Percentiles rank a stretch among this genome's conserved stretches.
Conservation (phyloP, 805 yeast species). For the Candida maesae region DNA sequence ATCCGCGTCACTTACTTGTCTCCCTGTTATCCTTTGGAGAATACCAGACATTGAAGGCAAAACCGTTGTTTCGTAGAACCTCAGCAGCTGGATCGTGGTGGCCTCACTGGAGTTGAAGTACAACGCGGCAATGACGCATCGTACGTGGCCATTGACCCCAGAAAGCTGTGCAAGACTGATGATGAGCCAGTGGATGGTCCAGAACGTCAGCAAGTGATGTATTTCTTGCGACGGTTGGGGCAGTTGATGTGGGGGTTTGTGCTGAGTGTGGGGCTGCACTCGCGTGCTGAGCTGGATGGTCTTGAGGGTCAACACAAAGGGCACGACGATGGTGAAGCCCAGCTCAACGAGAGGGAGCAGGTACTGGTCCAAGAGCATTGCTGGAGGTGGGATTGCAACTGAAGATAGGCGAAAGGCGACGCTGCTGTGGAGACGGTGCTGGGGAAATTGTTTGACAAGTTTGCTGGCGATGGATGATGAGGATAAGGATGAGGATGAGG, state of each 20-base stretch:
- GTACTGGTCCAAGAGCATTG: conserved; percentile 15
- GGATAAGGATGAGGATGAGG: too few relatives aligned
- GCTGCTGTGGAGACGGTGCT: not conserved
- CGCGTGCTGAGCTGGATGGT: conserved; percentile 12
- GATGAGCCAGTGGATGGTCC: conserved; percentile 23
- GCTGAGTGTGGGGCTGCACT: not conserved
- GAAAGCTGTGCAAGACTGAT: conserved; percentile 10
- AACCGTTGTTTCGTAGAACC: conserved; percentile 10
- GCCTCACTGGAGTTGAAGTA: conserved; percentile 8
- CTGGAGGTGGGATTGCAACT: too few relatives aligned
- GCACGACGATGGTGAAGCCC: conserved; percentile 11
- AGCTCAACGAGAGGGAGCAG: conserved; percentile 18
- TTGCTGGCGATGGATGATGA: too few relatives aligned
- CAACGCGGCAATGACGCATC: conserved; percentile 11
- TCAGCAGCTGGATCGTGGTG: conserved; percentile 5
- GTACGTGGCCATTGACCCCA: conserved; percentile 18
- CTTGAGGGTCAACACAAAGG: conserved; percentile 21
- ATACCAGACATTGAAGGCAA: conserved; percentile 4
- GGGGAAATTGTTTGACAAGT: not conserved
- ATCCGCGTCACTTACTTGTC: conserved; percentile 1
- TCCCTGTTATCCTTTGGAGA: not conserved
- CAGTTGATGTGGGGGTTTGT: not conserved
- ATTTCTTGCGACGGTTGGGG: not conserved
- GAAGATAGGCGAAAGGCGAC: too few relatives aligned
- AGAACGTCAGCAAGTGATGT: conserved; percentile 13